Percentiles rank a stretch among this genome's conserved stretches.
These are phyloP conservation scores for Saccharomyces kudriavzevii DNA, from an alignment of 805 yeast species.

Conservation along the genomic window DNA sequence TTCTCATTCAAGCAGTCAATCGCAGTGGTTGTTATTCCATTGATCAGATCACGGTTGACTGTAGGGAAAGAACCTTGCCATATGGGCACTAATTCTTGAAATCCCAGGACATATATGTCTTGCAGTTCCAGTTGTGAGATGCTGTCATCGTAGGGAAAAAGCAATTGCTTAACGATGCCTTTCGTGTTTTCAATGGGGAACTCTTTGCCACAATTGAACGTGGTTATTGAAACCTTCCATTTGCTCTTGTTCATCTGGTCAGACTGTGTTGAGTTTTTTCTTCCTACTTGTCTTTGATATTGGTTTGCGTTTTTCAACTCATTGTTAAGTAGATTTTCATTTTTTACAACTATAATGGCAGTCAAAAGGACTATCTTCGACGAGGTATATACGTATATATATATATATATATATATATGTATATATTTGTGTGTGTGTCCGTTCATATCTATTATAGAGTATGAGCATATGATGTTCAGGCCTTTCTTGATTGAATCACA, in stretches of 20 bases:
- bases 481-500: conserved; percentile 16
- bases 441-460: neutral
- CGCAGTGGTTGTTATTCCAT: neutral
- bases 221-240: conserved; percentile 26
- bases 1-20: neutral
- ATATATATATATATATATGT: neutral
- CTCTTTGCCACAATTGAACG: conserved; percentile 52
- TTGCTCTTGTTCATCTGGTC: neutral
- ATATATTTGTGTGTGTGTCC: neutral
- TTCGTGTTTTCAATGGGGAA: conserved; percentile 32
- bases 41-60: neutral
- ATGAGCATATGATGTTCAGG: neutral
- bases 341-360: conserved; percentile 1
- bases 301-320: neutral
- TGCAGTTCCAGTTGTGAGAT: neutral
- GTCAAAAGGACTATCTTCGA: neutral
- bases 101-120: conserved; percentile 50
- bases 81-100: conserved; percentile 55
- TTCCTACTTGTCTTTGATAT: neutral
- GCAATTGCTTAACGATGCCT: conserved; percentile 27
- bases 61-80: conserved; percentile 43
- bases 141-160: conserved; percentile 21
- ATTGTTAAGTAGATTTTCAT: neutral
- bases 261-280: neutral
- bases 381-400: neutral